Evolutionary conservation across 805 yeast species (phyloP), one percentile per base, ranked within the genome.

Genomic region (Wickerhamiella vanderwaltii): DNA sequence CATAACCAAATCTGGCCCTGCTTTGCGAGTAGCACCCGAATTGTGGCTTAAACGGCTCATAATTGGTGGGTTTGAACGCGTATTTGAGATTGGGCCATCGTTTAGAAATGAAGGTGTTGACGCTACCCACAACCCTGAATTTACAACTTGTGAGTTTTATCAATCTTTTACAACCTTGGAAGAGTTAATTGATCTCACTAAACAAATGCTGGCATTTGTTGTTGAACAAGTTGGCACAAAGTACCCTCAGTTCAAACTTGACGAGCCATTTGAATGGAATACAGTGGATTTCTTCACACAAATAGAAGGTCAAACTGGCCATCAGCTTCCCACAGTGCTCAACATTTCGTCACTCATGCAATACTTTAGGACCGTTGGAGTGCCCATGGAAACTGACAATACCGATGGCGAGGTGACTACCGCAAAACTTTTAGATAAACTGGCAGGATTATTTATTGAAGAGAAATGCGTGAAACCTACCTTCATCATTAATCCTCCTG

Each of bases 21-120:
- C 73, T 42, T 59, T 91, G 34, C 64, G 98, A 32, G 88, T 91
- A 2, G 96, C 98, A 0, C 98, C 98, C 0, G 98, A 88, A 54
- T 62, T 91, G 29, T 91, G 95, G 95, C 68, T 91, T 43, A 91
- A 91, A 55, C 71, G 81, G 48, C 61, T 91, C 39, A 72, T 86
- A 2, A 75, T 88, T 25, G 70, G 83, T 6, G 98, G 98, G 1
- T 75, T 87, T 53, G 94, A 87, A 50, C 75, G 72, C 49, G 78
- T 91, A 2, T 91, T 73, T 59, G 97, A 91, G 54, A 73, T 91
- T 41, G 96, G 96, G 0, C 51, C 72, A 41, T 77, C 69, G 35
- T 91, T 87, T 59, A 68, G 98, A 52, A 91, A 91, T 54, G 98
- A 91, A 61, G 95, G 96, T 5, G 68, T 88, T 22, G 98, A 88